A percentile compares a stretch with the other conserved stretches of the same genome.
phyloP scores from a whole-genome alignment of 805 yeast genomes.

The Torulaspora maleeae region DNA sequence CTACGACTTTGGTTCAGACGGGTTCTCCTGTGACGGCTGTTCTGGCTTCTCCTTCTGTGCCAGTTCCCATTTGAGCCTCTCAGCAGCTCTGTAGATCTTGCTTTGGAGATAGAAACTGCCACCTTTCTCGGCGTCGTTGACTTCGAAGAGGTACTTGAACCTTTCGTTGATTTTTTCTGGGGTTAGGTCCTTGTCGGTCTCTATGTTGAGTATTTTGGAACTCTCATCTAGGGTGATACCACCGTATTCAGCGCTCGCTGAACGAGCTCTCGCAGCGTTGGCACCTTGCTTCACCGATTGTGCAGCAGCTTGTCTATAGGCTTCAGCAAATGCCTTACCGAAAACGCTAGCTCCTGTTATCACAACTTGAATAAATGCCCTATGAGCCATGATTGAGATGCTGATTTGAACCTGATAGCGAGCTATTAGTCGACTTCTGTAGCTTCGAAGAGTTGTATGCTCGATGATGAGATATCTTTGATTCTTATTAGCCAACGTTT shows the following conservation, averaged over 20 bases:
- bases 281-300: slow-evolving; percentile 75
- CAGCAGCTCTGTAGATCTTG: slow-evolving; percentile 92
- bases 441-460: background rate
- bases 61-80: slow-evolving; percentile 75
- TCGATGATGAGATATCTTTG: slow-evolving; percentile 1
- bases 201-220: slow-evolving; percentile 81
- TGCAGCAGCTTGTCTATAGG: slow-evolving; percentile 93
- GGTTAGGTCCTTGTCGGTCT: slow-evolving; percentile 48
- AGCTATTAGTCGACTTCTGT: background rate
- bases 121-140: slow-evolving; percentile 91
- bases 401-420: background rate
- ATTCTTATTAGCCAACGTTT: background rate
- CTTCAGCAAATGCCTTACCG: slow-evolving; percentile 94
- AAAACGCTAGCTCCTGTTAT: slow-evolving; percentile 94
- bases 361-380: slow-evolving; percentile 81
- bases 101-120: slow-evolving; percentile 91
- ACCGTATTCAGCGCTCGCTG: slow-evolving; percentile 44
- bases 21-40: slow-evolving; percentile 3
- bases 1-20: background rate
- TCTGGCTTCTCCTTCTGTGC: slow-evolving; percentile 23
- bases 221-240: slow-evolving; percentile 89
- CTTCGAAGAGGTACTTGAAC: slow-evolving; percentile 77
- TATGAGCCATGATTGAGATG: slow-evolving; percentile 61
- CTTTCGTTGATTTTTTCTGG: slow-evolving; percentile 60
- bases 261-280: slow-evolving; percentile 42